Conservation (phyloP, 2,329 filamentous ascomycete genomes). For the Monosporascus cannonballus region DNA sequence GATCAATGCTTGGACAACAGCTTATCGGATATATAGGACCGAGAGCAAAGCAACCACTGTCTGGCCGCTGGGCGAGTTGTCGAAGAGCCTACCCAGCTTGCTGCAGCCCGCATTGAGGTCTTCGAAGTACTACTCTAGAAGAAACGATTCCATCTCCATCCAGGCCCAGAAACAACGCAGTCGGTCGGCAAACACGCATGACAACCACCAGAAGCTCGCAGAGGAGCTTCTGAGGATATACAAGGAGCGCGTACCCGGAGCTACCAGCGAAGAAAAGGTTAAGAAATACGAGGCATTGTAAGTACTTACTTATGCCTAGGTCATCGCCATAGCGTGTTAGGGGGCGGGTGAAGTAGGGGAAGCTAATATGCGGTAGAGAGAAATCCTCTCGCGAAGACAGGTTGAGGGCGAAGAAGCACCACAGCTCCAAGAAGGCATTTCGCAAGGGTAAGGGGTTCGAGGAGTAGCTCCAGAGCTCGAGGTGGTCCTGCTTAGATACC, state of each 20-base stretch:
- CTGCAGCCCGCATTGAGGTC: constrained; percentile 40
- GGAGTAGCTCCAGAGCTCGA: constrained; percentile 5
- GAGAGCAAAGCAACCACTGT: constrained; percentile 53
- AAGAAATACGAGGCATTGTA: constrained; percentile 45
- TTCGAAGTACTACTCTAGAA: constrained; percentile 48
- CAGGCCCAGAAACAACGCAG: constrained; percentile 50
- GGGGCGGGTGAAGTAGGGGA: background rate
- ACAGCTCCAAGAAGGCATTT: constrained; percentile 44
- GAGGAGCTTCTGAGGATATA: constrained; percentile 45
- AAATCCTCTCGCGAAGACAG: constrained; percentile 39
- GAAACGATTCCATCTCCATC: constrained; percentile 47
- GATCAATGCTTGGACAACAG: background rate
- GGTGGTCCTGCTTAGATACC: too few species aligned
- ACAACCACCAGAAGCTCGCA: constrained; percentile 44
- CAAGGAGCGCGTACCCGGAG: constrained; percentile 37
- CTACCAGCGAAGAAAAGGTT: constrained; percentile 39
- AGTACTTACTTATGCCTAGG: constrained; percentile 13
- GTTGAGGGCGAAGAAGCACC: constrained; percentile 41
- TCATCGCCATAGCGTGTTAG: background rate
- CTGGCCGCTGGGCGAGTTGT: constrained; percentile 43
- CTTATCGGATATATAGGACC: constrained; percentile 33
- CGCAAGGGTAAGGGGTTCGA: constrained; percentile 28
- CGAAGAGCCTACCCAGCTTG: constrained; percentile 38
- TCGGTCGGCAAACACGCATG: constrained; percentile 43
- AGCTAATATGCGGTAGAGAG: constrained; percentile 29